Base-by-base conservation (phyloP, 1,139 yeast genomes). In the Torulaspora globosa region DNA sequence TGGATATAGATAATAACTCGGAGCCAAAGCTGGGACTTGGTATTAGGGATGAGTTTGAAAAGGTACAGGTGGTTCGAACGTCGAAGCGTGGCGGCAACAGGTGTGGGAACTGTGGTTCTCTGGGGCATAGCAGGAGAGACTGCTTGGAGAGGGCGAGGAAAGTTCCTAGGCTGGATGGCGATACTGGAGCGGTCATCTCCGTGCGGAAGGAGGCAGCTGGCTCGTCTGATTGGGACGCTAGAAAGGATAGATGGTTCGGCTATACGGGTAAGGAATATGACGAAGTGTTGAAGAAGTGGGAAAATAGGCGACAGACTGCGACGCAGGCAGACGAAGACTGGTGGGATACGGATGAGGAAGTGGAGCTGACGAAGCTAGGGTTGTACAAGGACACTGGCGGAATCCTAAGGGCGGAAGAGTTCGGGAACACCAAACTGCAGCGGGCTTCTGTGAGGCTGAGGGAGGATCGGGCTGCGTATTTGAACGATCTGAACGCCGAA, bases 201-300 rank as follows among this genome's bases (percentile, higher is more conserved):
- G 43, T 41, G 18, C 31, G 44, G 15, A 41, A 41, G 27, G 46
- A 54, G 30, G 47, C 50, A 19, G 47, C 46, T 7, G 46, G 35
- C 1, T 43, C 43, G 1, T 27, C 47, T 5, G 55, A 56, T 45
- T 64, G 59, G 55, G 68, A 64, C 50, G 65, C 66, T 5, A 58
- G 56, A 23, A 55, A 59, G 43, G 68, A 64, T 49, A 48, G 67
- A 39, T 64, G 68, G 68, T 63, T 52, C 43, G 68, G 68, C 2
- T 63, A 60, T 40, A 45, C 58, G 1, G 65, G 63, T 9, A 52
- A 59, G 38, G 65, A 59, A 32, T 57, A 60, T 41, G 55, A 58
- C 18, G 46, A 55, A 5, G 47, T 58, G 11, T 24, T 59, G 7
- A 36, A 49, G 10, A 43, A 48, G 15, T 59, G 64, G 62, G 44